Base-by-base conservation (phyloP, 2,329 filamentous ascomycete species). In the Coniella vitis region DNA sequence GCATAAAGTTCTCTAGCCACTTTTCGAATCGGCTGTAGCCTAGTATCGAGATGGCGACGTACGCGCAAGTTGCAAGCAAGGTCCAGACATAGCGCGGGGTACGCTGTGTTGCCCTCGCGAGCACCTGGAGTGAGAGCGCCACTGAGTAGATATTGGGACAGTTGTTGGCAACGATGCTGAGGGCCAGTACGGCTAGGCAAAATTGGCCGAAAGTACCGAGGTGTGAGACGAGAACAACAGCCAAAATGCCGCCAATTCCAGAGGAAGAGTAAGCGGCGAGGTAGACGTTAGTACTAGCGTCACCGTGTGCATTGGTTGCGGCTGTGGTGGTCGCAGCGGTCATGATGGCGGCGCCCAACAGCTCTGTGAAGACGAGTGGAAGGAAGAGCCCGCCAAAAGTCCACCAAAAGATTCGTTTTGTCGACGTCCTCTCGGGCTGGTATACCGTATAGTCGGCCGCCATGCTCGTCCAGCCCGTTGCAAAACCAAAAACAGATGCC, bases 371-470 rank as follows among this genome's bases (percentile, higher is more conserved):
- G 53, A 86, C 70, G 1, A 91, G 76, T 2, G 86, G 82, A 54
- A 87, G 67, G 54, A 86, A 77, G 13, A 93, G 71, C 9, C 87
- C 87, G 20, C 70, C 61, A 63, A 82, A 87, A 25, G 86, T 86
- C 61, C 80, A 81, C 52, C 78, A 58, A 65, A 90, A 91, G 52
- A 90, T 72, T 52, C 81, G 80, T 37, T 63, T 63, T 19, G 79
- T 74, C 25, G 76, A 76, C 36, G 80, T 79, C 20, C 66, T 72
- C 3, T 73, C 69, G 0, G 86, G 85, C 58, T 90, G 86, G 65
- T 90, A 90, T 44, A 88, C 84, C 19, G 84, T 88, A 64, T 90
- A 91, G 61, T 91, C 87, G 8, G 85, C 83, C 0, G 86, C 85
- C 52, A 83, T 86, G 7, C 77, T 77, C 1, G 83, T 81, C 86